Base-by-base conservation (phyloP, 257 asterid species). In the Craterostigma plantagineum region DNA sequence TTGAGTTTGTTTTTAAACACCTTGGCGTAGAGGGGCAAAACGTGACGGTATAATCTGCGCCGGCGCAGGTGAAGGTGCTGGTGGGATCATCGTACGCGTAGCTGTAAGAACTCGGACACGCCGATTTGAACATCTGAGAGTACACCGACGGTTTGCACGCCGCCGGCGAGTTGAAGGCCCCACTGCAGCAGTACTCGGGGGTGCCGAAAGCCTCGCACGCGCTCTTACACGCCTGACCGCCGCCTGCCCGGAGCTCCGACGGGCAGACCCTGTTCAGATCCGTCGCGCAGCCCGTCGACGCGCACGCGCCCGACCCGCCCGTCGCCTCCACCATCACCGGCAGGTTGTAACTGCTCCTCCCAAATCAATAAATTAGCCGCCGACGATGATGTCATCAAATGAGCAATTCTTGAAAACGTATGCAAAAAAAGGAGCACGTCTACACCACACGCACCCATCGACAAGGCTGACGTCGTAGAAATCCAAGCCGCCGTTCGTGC, bases 141-240 rank as follows among this genome's bases (percentile, higher is more conserved):
- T 76, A 87, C 54, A 49, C 65, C 3, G 95, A 81, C 14, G 98
- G 98, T 13, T 37, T 67, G 52, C 98, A 87, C 59, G 95, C 82
- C 51, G 76, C 95, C 18, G 98, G 98, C 53, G 93, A 76, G 35
- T 57, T 77, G 52, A 67, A 67, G 11, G 60, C 79, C 54, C 70
- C 93, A 59, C 97, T 86, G 55, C 97, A 86, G 50, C 97, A 86
- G 36, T 59, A 86, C 45, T 41, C 42, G 27, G 97, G 97, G 35
- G 78, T 82, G 34, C 90, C 87, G 40, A 81, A 81, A 50, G 97
- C 97, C 73, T 78, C 94, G 52, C 97, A 87, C 52, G 97, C 95
- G 74, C 97, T 82, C 84, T 51, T 74, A 59, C 97, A 81, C 50
- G 90, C 97, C 57, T 65, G 53, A 76, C 77, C 47, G 55, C 71